These are phyloP conservation scores for Panellus pusillus DNA, from an alignment of 768 basidiomycete species.

Conservation along the genomic window DNA sequence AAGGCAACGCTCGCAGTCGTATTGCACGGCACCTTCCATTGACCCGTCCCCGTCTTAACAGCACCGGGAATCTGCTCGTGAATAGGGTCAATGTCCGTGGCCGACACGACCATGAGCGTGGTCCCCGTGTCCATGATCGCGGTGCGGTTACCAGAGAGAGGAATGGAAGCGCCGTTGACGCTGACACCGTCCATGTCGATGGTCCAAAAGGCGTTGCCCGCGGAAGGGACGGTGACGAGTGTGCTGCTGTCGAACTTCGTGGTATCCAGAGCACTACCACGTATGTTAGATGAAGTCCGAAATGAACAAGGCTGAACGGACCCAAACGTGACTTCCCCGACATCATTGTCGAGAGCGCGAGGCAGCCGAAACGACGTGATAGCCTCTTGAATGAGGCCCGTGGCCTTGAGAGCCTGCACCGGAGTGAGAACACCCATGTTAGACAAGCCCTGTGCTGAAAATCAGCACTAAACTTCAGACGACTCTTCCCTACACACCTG, in stretches of 20 bases:
- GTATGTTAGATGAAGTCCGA: background rate
- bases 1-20: conserved; percentile 24
- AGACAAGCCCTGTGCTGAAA: conserved; percentile 43
- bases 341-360: conserved; percentile 55
- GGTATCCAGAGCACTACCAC: conserved; percentile 54
- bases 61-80: conserved; percentile 20
- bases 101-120: conserved; percentile 8
- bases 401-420: conserved; percentile 51
- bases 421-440: conserved; percentile 54
- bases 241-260: conserved; percentile 65
- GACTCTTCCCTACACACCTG: conserved; percentile 14
- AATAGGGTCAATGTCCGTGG: conserved; percentile 6
- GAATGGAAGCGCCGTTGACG: conserved; percentile 1
- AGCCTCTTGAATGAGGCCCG: conserved; percentile 49
- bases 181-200: conserved; percentile 5
- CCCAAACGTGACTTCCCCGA: conserved; percentile 78
- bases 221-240: conserved; percentile 66
- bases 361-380: conserved; percentile 70
- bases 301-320: conserved; percentile 20
- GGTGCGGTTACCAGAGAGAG: background rate
- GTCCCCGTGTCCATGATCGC: conserved; percentile 22
- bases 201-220: conserved; percentile 67
- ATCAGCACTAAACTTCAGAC: background rate
- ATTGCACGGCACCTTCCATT: conserved; percentile 14
- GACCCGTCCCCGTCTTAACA: conserved; percentile 1